Evolutionary conservation across 2,329 filamentous ascomycete genomes (phyloP), one percentile per base, ranked within the genome.

Genomic region (Monosporascus sp.): DNA sequence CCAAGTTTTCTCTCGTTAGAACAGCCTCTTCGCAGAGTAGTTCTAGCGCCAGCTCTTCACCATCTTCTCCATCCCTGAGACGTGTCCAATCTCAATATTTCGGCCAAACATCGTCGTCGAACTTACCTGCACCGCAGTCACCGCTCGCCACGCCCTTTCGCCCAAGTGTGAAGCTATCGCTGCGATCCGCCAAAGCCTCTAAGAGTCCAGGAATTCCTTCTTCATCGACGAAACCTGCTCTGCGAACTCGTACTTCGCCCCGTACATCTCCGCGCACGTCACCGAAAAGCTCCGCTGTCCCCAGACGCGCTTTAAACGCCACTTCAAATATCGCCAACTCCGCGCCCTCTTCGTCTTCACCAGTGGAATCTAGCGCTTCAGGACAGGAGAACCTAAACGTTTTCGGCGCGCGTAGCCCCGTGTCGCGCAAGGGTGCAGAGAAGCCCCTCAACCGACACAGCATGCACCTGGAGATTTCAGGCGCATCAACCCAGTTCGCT

Each of bases 261-360:
- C 41, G 41, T 24, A 44, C 41, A 25, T 44, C 41, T n/a, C 41
- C 41, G n/a, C 41, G 41, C 7, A 25, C 43, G 43, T 46, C 43
- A 14, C 88, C 89, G 3, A 88, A 86, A 69, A 95, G 90, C 68
- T 91, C 93, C 1, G 43, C 24, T 14, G 5, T 17, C 9, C 77
- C 89, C 50, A 89, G 92, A 68, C 87, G 90, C 65, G 87, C 83
- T 46, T 77, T 96, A 54, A 87, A 79, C 65, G 79, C 86, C 63
- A 84, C 85, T 36, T 77, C 82, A 6, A 88, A 92, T 64, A 79
- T 84, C 45, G 88, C 84, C 31, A 95, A 94, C 72, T 77, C 81
- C 38, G 73, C 80, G 47, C 78, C 82, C 15, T 65, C 74, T 24
- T 77, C 78, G 38, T 71, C 77, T 17, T 43, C 61, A 38, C 71